A percentile compares a stretch with the other conserved stretches of the same genome.
phyloP scores from a whole-genome alignment of 768 basidiomycete genomes.

The Auriscalpium orientale region DNA sequence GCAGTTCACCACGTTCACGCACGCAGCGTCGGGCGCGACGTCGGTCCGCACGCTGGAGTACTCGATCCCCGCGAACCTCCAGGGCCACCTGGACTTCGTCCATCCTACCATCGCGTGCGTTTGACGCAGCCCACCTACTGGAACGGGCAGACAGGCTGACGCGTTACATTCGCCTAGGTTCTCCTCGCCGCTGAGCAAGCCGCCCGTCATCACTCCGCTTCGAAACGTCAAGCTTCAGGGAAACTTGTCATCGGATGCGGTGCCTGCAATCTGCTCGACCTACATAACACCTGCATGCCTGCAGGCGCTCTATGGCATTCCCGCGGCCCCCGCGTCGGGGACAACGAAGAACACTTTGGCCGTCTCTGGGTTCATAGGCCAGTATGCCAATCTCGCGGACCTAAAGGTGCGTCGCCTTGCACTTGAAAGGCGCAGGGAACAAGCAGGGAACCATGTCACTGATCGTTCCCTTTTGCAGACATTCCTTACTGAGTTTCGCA shows the following conservation, averaged over 20 bases:
- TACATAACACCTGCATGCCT: slow-evolving; percentile 23
- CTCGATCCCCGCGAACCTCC: slow-evolving; percentile 7
- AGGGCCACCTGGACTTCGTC: slow-evolving; percentile 6
- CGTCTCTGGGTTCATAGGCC: slow-evolving; percentile 20
- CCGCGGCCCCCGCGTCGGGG: slow-evolving; percentile 21
- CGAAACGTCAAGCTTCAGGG: not conserved
- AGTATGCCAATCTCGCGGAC: slow-evolving; percentile 24
- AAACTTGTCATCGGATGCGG: not conserved
- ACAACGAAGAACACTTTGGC: slow-evolving; percentile 17
- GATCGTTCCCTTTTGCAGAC: not conserved
- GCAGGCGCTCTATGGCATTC: slow-evolving; percentile 29
- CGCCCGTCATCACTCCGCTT: not conserved
- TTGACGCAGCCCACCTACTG: not conserved
- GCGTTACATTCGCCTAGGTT: not conserved
- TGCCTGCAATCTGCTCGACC: not conserved
- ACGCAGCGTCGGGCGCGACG: slow-evolving; percentile 5
- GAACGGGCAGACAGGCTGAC: not conserved
- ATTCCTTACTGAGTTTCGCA: not conserved
- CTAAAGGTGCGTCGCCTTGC: slow-evolving; percentile 12
- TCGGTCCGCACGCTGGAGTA: slow-evolving; percentile 10
- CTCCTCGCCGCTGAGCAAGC: not conserved
- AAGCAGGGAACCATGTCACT: not conserved
- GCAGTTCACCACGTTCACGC: slow-evolving; percentile 6
- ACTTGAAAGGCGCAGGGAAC: not conserved
- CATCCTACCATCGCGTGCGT: slow-evolving; percentile 11